These are phyloP conservation scores for Talaromyces trachyspermus DNA, from an alignment of 495 filamentous ascomycete species.

Conservation along the genomic window DNA sequence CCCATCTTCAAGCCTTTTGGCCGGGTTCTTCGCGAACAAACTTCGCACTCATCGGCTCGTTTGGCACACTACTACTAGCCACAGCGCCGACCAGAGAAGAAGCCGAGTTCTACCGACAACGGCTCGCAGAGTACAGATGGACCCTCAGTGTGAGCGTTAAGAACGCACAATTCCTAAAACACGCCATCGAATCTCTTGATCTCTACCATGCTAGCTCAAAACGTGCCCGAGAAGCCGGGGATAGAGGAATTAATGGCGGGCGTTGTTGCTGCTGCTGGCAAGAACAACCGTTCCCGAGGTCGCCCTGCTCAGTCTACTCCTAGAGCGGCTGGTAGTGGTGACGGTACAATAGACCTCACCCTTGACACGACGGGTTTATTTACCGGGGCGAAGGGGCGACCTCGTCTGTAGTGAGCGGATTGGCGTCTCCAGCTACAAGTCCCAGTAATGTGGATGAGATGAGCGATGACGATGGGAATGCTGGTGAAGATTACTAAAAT, in stretches of 20 bases:
- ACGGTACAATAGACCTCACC: too few species aligned
- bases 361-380: conserved; percentile 11
- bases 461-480: conserved; percentile 5
- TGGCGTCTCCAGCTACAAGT: conserved; percentile 27
- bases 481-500: conserved; percentile 7
- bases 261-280: conserved; percentile 6
- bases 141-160: conserved; percentile 80
- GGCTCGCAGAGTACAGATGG: conserved; percentile 88
- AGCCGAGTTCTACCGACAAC: conserved; percentile 85
- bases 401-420: conserved; percentile 25
- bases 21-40: conserved; percentile 45
- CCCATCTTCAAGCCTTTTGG: conserved; percentile 50
- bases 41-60: conserved; percentile 49
- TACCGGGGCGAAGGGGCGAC: conserved; percentile 9
- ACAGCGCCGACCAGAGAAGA: conserved; percentile 82
- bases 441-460: conserved; percentile 17
- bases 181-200: conserved; percentile 43
- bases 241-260: conserved; percentile 43
- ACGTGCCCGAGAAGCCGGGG: conserved; percentile 40
- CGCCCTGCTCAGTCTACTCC: too few species aligned
- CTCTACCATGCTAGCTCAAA: conserved; percentile 38
- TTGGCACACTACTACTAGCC: conserved; percentile 68
- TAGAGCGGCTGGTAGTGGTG: too few species aligned
- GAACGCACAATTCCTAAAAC: conserved; percentile 61
- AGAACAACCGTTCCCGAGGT: conserved; percentile 1